Percentiles rank a stretch among this genome's conserved stretches.
Evolutionary conservation across 2,329 filamentous ascomycete genomes (phyloP).

Genomic region (Arthrobotrys conoides): DNA sequence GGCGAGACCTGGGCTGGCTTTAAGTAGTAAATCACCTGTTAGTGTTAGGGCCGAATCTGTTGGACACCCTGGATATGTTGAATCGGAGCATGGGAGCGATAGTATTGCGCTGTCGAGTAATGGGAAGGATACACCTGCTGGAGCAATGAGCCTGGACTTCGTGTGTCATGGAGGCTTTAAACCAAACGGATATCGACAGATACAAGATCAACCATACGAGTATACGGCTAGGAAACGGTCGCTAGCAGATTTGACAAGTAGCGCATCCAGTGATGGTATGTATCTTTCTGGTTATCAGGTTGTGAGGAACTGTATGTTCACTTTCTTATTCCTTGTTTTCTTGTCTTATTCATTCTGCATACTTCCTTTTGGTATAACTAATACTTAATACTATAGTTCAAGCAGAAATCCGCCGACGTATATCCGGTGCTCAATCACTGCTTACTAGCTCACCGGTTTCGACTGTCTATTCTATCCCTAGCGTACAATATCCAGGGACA

Average conservation of each 20-base stretch:
- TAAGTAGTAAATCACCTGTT: conserved; percentile 43
- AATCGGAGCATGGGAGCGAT: conserved; percentile 46
- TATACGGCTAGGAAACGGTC: conserved; percentile 55
- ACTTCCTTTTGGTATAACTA: conserved; percentile 28
- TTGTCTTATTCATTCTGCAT: not conserved
- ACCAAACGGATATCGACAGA: conserved; percentile 56
- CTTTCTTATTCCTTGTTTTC: not conserved
- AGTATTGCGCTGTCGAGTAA: conserved; percentile 42
- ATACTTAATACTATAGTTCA: conserved; percentile 41
- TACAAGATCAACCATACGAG: conserved; percentile 57
- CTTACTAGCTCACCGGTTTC: conserved; percentile 54
- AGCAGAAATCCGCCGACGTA: conserved; percentile 49
- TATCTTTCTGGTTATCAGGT: conserved; percentile 18
- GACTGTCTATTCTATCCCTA: conserved; percentile 60
- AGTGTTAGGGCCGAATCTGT: conserved; percentile 35
- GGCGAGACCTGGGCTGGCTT: conserved; percentile 9
- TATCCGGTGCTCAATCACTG: conserved; percentile 53
- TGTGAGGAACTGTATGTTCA: conserved; percentile 21
- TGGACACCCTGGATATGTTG: conserved; percentile 36
- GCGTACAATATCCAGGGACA: conserved; percentile 51
- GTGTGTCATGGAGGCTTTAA: conserved; percentile 49
- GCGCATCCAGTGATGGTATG: conserved; percentile 56
- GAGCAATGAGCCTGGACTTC: conserved; percentile 58
- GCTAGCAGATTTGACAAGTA: conserved; percentile 53
- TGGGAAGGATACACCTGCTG: conserved; percentile 41